Evolutionary conservation across 2,329 filamentous ascomycete species (phyloP).

Genomic region (Scedosporium boydii): DNA sequence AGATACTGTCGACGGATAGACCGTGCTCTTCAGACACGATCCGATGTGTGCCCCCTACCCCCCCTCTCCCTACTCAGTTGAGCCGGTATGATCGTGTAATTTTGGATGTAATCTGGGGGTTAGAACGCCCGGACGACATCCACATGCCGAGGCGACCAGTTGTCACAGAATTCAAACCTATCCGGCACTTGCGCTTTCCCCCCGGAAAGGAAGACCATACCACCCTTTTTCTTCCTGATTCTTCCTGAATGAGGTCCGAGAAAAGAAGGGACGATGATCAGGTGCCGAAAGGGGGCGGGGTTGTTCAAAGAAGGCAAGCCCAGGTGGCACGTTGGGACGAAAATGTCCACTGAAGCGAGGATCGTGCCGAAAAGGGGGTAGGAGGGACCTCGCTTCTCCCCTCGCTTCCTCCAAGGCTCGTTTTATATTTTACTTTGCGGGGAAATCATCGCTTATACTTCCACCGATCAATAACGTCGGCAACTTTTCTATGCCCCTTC

Average conservation of each 20-base stretch:
- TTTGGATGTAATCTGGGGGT: background rate
- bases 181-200: background rate
- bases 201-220: background rate
- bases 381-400: background rate
- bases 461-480: constrained; percentile 11
- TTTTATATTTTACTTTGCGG: background rate
- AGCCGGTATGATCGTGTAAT: background rate
- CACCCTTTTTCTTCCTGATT: background rate
- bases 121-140: background rate
- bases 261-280: background rate
- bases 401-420: background rate
- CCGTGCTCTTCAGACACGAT: background rate
- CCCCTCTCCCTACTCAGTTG: background rate
- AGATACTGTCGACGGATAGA: too few species aligned
- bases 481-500: constrained; percentile 11
- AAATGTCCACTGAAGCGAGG: background rate
- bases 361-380: background rate
- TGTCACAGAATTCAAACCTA: background rate
- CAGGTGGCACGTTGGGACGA: background rate
- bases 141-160: background rate
- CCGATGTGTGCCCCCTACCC: too few species aligned
- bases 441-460: constrained; percentile 5
- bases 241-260: background rate
- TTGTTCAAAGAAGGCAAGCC: background rate
- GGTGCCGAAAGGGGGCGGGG: background rate